Percentiles rank a stretch among this genome's conserved stretches.
phyloP scores from a whole-genome alignment of 306 rosid genomes.

The Vigna radiata region DNA sequence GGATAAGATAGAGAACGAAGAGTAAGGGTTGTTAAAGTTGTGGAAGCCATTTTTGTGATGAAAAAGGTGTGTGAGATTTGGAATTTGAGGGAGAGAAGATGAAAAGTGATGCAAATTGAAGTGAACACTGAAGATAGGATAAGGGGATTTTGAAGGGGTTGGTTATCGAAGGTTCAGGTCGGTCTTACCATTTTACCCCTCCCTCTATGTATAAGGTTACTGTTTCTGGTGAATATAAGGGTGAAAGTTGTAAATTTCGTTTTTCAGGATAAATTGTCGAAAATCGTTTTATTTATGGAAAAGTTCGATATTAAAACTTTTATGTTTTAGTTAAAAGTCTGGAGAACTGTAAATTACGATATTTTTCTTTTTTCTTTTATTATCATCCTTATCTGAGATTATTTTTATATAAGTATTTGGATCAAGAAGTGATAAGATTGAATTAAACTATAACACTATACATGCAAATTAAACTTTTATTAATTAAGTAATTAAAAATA shows the following conservation, averaged over 20 bases:
- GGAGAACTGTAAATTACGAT: too few relatives aligned
- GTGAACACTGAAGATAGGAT: neutral
- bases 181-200: neutral
- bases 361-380: too few relatives aligned
- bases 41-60: slow-evolving; percentile 42
- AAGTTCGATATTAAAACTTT: too few relatives aligned
- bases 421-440: too few relatives aligned
- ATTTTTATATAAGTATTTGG: too few relatives aligned
- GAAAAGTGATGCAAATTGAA: neutral
- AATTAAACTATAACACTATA: too few relatives aligned
- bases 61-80: neutral
- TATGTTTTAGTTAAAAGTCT: too few relatives aligned
- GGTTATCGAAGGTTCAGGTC: neutral
- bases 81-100: neutral
- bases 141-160: slow-evolving; percentile 10
- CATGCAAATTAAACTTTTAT: too few relatives aligned
- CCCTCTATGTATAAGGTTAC: neutral
- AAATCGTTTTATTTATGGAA: too few relatives aligned
- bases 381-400: too few relatives aligned
- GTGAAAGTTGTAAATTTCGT: neutral
- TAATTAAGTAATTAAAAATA: too few relatives aligned
- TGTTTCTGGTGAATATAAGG: neutral
- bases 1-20: slow-evolving; percentile 57
- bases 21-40: slow-evolving; percentile 57
- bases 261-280: neutral